Evolutionary conservation across 192 early-diverging fungal species (phyloP).

Genomic region (Mortierella alpina): DNA sequence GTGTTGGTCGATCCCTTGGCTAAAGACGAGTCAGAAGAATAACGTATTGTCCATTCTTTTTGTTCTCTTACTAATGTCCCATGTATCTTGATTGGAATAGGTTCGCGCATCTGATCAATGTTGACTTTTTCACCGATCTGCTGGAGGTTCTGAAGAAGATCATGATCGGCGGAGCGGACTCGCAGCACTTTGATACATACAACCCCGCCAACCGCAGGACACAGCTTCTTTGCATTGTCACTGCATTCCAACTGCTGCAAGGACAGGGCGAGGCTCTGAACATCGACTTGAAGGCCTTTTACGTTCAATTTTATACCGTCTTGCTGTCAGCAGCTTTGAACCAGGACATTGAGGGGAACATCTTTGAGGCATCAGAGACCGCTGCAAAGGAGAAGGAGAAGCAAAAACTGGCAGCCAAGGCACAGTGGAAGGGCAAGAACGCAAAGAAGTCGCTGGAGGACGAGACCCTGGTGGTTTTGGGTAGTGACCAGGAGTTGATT

Average conservation of each 20-base stretch:
- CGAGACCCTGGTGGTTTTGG: conserved; percentile 56
- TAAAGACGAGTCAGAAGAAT: neutral
- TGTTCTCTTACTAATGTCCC: neutral
- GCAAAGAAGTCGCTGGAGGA: conserved; percentile 46
- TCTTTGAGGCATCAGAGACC: conserved; percentile 47
- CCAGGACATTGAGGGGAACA: conserved; percentile 69
- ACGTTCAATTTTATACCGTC: conserved; percentile 83
- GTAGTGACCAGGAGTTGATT: conserved; percentile 83
- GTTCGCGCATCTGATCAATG: conserved; percentile 96
- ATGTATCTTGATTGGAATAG: conserved; percentile 32
- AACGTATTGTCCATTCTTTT: neutral
- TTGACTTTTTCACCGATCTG: conserved; percentile 95
- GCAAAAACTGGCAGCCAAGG: conserved; percentile 33
- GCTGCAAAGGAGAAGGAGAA: conserved; percentile 50
- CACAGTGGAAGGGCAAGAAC: conserved; percentile 44
- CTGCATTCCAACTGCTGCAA: conserved; percentile 87
- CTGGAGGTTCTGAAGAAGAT: conserved; percentile 86
- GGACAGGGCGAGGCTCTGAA: conserved; percentile 95
- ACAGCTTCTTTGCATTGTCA: conserved; percentile 88
- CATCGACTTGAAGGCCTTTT: conserved; percentile 93
- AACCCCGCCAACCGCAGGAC: conserved; percentile 68
- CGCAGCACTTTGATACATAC: conserved; percentile 56
- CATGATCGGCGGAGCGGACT: conserved; percentile 67
- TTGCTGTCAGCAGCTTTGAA: conserved; percentile 76
- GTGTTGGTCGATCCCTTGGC: neutral